These are phyloP conservation scores for Luffa acutangula DNA, from an alignment of 306 rosid species.

Conservation along the genomic window DNA sequence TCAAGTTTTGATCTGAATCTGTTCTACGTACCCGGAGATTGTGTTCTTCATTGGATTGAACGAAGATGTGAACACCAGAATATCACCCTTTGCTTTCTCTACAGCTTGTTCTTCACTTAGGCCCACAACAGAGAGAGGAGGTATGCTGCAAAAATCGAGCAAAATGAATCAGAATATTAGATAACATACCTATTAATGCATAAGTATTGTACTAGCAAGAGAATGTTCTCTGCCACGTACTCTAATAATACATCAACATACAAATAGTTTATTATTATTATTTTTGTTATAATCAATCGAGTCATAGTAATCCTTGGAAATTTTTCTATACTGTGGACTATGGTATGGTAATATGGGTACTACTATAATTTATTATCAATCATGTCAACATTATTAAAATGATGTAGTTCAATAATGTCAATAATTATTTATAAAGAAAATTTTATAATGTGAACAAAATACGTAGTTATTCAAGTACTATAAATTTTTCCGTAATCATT, in stretches of 20 bases:
- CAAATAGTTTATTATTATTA: neutral
- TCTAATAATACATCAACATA: neutral
- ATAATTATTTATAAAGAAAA: too few relatives aligned
- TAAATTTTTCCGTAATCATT: too few relatives aligned
- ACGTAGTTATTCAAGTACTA: too few relatives aligned
- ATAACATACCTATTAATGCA: neutral
- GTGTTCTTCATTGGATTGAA: constrained; percentile 97
- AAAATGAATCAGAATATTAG: neutral
- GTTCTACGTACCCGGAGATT: constrained; percentile 68
- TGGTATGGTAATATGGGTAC: too few relatives aligned
- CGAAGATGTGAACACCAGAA: constrained; percentile 65
- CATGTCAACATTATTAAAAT: too few relatives aligned
- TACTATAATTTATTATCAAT: too few relatives aligned
- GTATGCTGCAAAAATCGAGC: constrained; percentile 58
- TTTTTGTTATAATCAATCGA: too few relatives aligned
- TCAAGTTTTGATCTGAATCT: constrained; percentile 6
- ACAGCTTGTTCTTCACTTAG: constrained; percentile 90
- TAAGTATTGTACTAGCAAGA: neutral
- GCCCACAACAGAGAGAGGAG: constrained; percentile 90
- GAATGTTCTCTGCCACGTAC: neutral
- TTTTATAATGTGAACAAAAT: too few relatives aligned
- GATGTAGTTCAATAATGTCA: too few relatives aligned
- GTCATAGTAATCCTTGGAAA: too few relatives aligned
- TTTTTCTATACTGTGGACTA: too few relatives aligned
- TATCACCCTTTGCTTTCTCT: constrained; percentile 62